phyloP scores from a whole-genome alignment of 352 stramenopile genomes.

The Globisporangium rhizosaccharum region DNA sequence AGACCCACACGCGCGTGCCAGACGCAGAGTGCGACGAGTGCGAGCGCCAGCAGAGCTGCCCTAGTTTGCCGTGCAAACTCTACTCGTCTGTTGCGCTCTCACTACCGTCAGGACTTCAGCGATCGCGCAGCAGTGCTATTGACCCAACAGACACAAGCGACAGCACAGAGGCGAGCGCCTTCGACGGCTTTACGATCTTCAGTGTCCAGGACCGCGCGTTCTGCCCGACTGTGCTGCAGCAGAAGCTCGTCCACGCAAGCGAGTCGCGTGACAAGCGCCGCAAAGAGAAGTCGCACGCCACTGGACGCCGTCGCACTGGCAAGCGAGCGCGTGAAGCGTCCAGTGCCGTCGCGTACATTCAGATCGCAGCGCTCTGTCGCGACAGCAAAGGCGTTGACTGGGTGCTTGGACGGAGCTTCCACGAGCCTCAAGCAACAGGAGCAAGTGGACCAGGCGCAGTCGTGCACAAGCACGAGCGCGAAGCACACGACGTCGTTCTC shows the following conservation, averaged over 20 bases:
- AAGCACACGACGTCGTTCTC: slow-evolving; percentile 6
- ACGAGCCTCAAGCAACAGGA: slow-evolving; percentile 8
- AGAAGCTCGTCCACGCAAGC: neutral
- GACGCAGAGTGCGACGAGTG: slow-evolving; percentile 16
- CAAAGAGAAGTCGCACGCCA: neutral
- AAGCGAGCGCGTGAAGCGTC: neutral
- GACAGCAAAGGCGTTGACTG: slow-evolving; percentile 15
- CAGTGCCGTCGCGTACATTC: slow-evolving; percentile 9
- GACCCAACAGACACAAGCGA: no score
- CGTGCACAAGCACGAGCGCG: slow-evolving; percentile 2
- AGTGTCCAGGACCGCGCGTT: slow-evolving; percentile 13
- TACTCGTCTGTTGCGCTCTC: slow-evolving; percentile 11
- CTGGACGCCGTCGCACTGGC: neutral
- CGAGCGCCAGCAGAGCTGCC: slow-evolving; percentile 20
- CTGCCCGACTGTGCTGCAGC: slow-evolving; percentile 5
- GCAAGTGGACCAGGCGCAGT: neutral
- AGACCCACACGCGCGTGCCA: slow-evolving; percentile 11
- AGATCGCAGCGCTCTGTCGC: slow-evolving; percentile 7
- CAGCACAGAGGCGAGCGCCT: neutral
- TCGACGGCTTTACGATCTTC: slow-evolving; percentile 15
- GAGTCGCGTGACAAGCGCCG: neutral
- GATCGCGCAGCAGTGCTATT: no score
- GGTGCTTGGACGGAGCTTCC: slow-evolving; percentile 12
- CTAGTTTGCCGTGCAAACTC: slow-evolving; percentile 17
- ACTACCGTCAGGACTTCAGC: neutral